Evolutionary conservation across 164 flowering plant genomes (phyloP).

Genomic region (Piper betle): DNA sequence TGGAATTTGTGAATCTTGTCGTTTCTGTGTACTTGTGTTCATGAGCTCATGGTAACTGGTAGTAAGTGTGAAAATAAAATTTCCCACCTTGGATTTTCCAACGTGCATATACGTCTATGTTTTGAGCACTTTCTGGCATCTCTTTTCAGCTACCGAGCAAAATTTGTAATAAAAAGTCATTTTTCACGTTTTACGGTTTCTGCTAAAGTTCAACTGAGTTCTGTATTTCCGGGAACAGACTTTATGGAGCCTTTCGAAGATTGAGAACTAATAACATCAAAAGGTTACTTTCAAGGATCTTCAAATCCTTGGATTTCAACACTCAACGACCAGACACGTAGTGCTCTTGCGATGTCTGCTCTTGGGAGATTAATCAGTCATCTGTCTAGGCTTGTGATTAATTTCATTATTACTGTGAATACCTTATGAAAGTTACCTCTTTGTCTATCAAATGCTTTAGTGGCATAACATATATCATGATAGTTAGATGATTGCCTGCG

Average conservation of each 20-base stretch:
- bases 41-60: neutral
- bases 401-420: constrained; percentile 4
- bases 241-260: constrained; percentile 54
- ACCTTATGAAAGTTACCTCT: neutral
- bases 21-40: neutral
- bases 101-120: neutral
- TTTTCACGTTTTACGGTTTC: constrained; percentile 37
- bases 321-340: constrained; percentile 33
- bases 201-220: constrained; percentile 32
- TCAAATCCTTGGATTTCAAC: constrained; percentile 24
- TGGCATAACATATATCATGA: neutral
- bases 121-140: neutral
- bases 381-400: constrained; percentile 75
- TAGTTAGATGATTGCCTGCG: constrained; percentile 68
- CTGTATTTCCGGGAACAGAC: constrained; percentile 33
- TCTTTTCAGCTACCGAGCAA: neutral
- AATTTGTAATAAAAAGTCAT: neutral
- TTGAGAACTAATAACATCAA: constrained; percentile 39
- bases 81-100: neutral
- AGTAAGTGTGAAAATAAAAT: neutral
- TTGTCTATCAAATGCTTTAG: neutral
- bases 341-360: constrained; percentile 48
- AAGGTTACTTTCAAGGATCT: constrained; percentile 62
- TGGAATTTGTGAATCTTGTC: neutral
- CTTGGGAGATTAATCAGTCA: constrained; percentile 72